Conservation (phyloP, 169 alveolate genomes). For the Plasmodium billcollinsi region DNA sequence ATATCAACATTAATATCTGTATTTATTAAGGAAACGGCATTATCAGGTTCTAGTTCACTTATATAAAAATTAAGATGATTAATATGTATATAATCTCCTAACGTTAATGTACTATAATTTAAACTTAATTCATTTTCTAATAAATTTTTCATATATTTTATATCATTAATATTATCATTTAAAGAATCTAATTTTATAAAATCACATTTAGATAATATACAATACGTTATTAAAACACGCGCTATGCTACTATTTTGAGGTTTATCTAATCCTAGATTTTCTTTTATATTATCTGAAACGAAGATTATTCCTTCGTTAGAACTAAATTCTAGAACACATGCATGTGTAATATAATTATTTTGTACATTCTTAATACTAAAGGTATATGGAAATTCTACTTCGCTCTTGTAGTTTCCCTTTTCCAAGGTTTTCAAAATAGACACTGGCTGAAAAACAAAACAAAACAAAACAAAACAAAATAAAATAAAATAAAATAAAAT, state of each 20-base stretch:
- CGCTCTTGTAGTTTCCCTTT: slow-evolving; percentile 42
- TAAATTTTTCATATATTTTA: slow-evolving; percentile 66
- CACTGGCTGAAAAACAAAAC: slow-evolving; percentile 16
- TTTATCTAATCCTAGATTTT: slow-evolving; percentile 30
- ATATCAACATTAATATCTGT: slow-evolving; percentile 66
- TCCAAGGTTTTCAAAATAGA: slow-evolving; percentile 63
- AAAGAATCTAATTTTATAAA: slow-evolving; percentile 64
- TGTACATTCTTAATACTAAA: slow-evolving; percentile 51
- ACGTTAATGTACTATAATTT: slow-evolving; percentile 53
- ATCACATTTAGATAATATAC: slow-evolving; percentile 66
- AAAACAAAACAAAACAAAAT: no score
- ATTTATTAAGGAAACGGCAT: slow-evolving; percentile 63
- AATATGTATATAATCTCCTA: slow-evolving; percentile 62
- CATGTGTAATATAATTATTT: slow-evolving; percentile 63
- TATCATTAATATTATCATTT: slow-evolving; percentile 44
- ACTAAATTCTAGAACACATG: slow-evolving; percentile 63
- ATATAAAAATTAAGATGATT: slow-evolving; percentile 48
- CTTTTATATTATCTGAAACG: slow-evolving; percentile 70
- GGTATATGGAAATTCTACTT: slow-evolving; percentile 49
- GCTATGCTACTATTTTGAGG: slow-evolving; percentile 14
- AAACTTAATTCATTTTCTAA: slow-evolving; percentile 49
- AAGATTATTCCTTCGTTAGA: slow-evolving; percentile 52
- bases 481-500: not conserved
- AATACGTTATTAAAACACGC: slow-evolving; percentile 41
- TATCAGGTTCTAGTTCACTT: slow-evolving; percentile 67